Conservation (phyloP, 2,329 filamentous ascomycete genomes). For the Aurifilum marmelostoma region DNA sequence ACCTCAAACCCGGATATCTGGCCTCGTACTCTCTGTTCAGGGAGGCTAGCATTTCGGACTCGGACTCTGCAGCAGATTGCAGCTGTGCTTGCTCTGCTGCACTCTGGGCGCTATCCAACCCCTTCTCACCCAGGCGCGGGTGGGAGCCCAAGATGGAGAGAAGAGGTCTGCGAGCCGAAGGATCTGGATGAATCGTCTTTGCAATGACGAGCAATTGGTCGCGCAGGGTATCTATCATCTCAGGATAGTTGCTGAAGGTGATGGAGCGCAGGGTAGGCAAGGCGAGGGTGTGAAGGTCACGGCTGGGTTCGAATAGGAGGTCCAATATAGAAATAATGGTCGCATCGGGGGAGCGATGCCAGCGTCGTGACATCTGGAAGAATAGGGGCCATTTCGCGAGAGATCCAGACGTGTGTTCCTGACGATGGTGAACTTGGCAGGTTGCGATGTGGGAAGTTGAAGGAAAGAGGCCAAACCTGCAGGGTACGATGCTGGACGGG, state of each 20-base stretch:
- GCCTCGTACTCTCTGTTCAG: constrained; percentile 81
- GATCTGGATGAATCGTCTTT: constrained; percentile 49
- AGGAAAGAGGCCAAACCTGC: too few species aligned
- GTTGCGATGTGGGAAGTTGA: background rate
- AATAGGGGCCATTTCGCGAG: constrained; percentile 20
- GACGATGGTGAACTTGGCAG: background rate
- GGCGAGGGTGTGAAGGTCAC: constrained; percentile 72
- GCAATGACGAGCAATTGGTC: constrained; percentile 62
- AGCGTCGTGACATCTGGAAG: constrained; percentile 65
- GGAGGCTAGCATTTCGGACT: constrained; percentile 57
- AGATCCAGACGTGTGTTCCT: too few species aligned
- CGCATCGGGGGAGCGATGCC: constrained; percentile 55
- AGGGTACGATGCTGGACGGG: background rate
- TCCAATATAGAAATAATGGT: constrained; percentile 67
- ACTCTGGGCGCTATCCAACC: constrained; percentile 80
- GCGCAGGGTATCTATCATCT: constrained; percentile 70
- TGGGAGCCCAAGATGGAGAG: constrained; percentile 78
- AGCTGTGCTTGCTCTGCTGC: constrained; percentile 81
- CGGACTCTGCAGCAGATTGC: constrained; percentile 58
- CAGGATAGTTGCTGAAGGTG: constrained; percentile 67
- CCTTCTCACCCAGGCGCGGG: constrained; percentile 80
- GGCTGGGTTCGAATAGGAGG: constrained; percentile 82
- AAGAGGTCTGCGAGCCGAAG: constrained; percentile 59
- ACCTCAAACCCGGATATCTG: constrained; percentile 80
- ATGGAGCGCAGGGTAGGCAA: constrained; percentile 63